Percentiles rank a stretch among this genome's conserved stretches.
These are phyloP conservation scores for Clonostachys chloroleuca DNA, from an alignment of 2,329 filamentous ascomycete species.

Conservation along the genomic window DNA sequence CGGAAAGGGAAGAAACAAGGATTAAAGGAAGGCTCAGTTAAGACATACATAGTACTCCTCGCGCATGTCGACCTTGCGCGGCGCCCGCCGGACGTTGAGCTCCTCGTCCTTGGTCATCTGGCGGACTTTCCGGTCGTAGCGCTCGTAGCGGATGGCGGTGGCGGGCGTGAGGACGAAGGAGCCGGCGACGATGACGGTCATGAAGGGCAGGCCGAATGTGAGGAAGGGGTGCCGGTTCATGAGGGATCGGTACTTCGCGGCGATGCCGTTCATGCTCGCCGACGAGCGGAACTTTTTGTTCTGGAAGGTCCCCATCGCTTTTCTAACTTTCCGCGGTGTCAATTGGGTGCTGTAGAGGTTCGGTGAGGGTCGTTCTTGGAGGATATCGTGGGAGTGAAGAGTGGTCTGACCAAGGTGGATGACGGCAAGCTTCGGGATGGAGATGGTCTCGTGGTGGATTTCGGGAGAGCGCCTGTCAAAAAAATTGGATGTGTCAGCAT, in stretches of 20 bases:
- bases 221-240: conserved; percentile 81
- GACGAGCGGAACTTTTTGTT: conserved; percentile 68
- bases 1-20: too few species aligned
- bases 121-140: conserved; percentile 83
- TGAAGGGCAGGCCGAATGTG: conserved; percentile 90
- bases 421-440: too few species aligned
- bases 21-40: too few species aligned
- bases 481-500: too few species aligned
- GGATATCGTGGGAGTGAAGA: not conserved
- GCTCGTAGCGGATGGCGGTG: conserved; percentile 89
- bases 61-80: conserved; percentile 70
- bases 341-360: not conserved
- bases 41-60: conserved; percentile 79
- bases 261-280: conserved; percentile 63
- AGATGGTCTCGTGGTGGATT: too few species aligned
- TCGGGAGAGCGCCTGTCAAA: too few species aligned
- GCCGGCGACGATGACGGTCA: conserved; percentile 82
- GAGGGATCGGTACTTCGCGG: conserved; percentile 69
- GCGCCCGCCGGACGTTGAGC: conserved; percentile 69
- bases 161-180: conserved; percentile 94
- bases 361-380: not conserved
- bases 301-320: conserved; percentile 48
- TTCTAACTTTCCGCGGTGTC: not conserved
- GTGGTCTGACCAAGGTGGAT: too few species aligned
- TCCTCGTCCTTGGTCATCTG: conserved; percentile 84